Evolutionary conservation across 352 stramenopile genomes (phyloP), one percentile per base, ranked within the genome.

Genomic region (Phytophthora boehmeriae): DNA sequence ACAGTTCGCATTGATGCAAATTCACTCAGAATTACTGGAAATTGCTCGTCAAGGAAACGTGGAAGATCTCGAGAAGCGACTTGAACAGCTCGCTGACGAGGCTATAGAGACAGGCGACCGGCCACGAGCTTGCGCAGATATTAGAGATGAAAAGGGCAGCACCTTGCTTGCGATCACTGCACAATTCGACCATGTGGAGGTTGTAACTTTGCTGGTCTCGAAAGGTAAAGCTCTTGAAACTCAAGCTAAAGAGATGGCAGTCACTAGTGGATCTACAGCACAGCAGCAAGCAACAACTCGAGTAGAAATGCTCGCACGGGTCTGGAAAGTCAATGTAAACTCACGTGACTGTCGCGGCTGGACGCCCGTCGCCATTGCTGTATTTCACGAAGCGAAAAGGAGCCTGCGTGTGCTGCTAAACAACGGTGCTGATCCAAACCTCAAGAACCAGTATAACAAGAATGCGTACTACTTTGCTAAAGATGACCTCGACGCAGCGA

Each of bases 371-470:
- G 68, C 84, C 22, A 92, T 97, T 32, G 88, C 88, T 5, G 84
- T 96, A 2, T 97, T 97, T 59, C 89, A 97, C 59, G 86, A 93
- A 42, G 72, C 86, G 4, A 96, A 96, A 59, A 81, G 69, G 48
- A 78, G 73, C 25, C 44, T 95, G 17, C 66, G 71, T 17, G 25
- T 96, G 17, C 52, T 97, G 19, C 71, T 97, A 9, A 73, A 92
- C 17, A 75, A 96, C 41, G 88, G 88, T 16, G 87, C 72, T 0
- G 83, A 97, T 44, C 90, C 90, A 8, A 86, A 70, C 28, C 68
- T 97, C 4, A 95, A 94, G 56, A 97, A 96, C 30, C 82, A 90
- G 49, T 97, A 97, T 76, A 95, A 95, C 67, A 96, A 96, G 56
- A 93, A 83, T 44, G 87, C 88, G 0, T 96, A 90, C 41, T 90